Evolutionary conservation across 768 basidiomycete species (phyloP), one percentile per base, ranked within the genome.

Genomic region (Postia placenta): DNA sequence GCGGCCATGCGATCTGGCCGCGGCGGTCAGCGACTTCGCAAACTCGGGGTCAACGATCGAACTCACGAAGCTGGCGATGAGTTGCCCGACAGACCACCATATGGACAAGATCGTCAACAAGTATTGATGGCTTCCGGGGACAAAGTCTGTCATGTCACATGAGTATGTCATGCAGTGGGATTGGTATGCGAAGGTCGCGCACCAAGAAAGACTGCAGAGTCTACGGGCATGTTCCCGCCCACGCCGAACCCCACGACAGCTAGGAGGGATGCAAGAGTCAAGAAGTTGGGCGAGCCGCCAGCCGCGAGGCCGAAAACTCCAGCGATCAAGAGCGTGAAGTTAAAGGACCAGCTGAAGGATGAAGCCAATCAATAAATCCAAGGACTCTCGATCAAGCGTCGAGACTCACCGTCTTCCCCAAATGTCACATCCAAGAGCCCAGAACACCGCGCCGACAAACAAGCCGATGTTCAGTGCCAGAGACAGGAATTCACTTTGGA

Each of bases 171-270:
- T 20, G 7, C 6, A 39, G 1, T 7, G 4, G 12, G 17, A 26
- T 3, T 9, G 30, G 17, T 3, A 11, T 19, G 3, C 5, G 24
- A 23, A n/a, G 19, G 14, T 9, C 11, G 23, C 54, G 22, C 11
- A 75, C 76, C 76, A 43, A 79, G 62, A 53, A 79, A 77, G 19
- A 79, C 71, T 5, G 74, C 71, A 12, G 74, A 71, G 54, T 72
- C 77, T 2, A 82, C 79, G 1, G 80, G 78, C 33, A 81, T 60
- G 56, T 82, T 82, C 7, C 81, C 79, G 25, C 79, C 79, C 0
- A 70, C 76, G 4, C 79, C 79, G 3, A 79, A 54, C 0, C 74
- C 70, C 11, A 73, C 64, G 5, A 72, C 52, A 6, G 76, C 73
- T 9, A 71, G 58, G 28, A 83, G 63, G 3, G 73, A 69, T 0